Percentiles rank a stretch among this genome's conserved stretches.
Evolutionary conservation across 2,329 filamentous ascomycete species (phyloP).

Genomic region (Botryotinia globosa): DNA sequence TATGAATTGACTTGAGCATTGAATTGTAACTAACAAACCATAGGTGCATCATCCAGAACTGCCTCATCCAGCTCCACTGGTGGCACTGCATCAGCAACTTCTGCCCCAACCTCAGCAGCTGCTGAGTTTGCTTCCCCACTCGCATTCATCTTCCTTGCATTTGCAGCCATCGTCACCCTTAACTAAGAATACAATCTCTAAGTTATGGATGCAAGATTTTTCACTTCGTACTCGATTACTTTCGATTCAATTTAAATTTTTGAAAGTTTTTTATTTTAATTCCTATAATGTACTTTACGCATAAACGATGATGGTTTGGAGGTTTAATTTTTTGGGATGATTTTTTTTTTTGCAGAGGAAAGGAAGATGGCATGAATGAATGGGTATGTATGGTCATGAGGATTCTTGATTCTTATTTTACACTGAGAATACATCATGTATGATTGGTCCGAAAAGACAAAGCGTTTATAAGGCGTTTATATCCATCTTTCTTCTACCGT

Average conservation of each 20-base stretch:
- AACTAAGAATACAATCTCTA: slow-evolving; percentile 28
- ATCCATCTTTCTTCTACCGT: neutral
- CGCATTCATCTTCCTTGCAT: slow-evolving; percentile 35
- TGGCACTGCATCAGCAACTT: slow-evolving; percentile 17
- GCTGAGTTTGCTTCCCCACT: slow-evolving; percentile 33
- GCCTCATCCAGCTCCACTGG: neutral
- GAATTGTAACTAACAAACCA: neutral
- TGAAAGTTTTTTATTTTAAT: slow-evolving; percentile 17
- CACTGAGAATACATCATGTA: neutral
- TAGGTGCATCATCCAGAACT: slow-evolving; percentile 15
- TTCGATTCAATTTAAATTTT: slow-evolving; percentile 3
- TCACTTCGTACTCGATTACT: slow-evolving; percentile 6
- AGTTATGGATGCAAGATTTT: slow-evolving; percentile 5
- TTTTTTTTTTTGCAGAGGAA: neutral
- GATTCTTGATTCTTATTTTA: neutral
- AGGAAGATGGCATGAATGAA: neutral
- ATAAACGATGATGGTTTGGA: slow-evolving; percentile 18
- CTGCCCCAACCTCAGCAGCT: slow-evolving; percentile 26
- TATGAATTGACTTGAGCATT: neutral
- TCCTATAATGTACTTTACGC: slow-evolving; percentile 16
- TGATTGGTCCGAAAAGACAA: neutral
- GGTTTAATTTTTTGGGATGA: slow-evolving; percentile 6
- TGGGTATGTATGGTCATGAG: neutral
- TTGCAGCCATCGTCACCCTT: slow-evolving; percentile 35
- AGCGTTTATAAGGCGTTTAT: neutral